Conservation (phyloP, 75 land plant genomes). For the Isoetes taiwanensis region DNA sequence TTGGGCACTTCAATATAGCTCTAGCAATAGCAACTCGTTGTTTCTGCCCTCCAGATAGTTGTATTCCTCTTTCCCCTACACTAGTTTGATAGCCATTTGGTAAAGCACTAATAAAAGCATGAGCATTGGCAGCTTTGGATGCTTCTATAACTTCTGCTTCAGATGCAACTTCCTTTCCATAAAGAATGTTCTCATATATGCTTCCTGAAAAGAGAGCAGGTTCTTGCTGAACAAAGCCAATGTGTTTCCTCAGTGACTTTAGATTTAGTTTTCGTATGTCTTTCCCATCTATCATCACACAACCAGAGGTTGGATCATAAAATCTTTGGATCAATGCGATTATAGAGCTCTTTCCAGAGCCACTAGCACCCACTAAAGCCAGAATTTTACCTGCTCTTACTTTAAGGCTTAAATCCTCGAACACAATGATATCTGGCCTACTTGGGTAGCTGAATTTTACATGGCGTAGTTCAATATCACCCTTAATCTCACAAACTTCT, state of each 20-base stretch:
- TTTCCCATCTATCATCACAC: slow-evolving; percentile 11
- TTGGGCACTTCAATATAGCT: no score
- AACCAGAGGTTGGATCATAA: slow-evolving; percentile 13
- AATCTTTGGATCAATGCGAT: slow-evolving; percentile 11
- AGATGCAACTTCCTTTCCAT: slow-evolving; percentile 15
- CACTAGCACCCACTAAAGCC: slow-evolving; percentile 16
- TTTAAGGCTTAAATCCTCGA: slow-evolving; percentile 9
- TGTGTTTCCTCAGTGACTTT: slow-evolving; percentile 6
- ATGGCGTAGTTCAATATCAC: slow-evolving; percentile 16
- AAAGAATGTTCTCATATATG: slow-evolving; percentile 13
- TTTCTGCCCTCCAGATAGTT: no score
- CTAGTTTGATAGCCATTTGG: no score
- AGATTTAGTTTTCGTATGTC: slow-evolving; percentile 12
- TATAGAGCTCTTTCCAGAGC: slow-evolving; percentile 9
- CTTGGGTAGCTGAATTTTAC: slow-evolving; percentile 12
- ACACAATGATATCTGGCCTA: slow-evolving; percentile 6
- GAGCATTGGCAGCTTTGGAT: no score
- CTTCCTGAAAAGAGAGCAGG: slow-evolving; percentile 12
- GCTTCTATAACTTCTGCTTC: no score
- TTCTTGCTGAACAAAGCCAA: slow-evolving; percentile 8
- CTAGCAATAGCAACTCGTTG: no score
- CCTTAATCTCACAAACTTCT: not conserved
- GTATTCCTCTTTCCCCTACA: no score
- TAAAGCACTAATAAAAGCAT: no score
- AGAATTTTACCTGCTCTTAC: slow-evolving; percentile 14